These are phyloP conservation scores for Puccinia horiana DNA, from an alignment of 1,284 basidiomycete genomes.

Conservation along the genomic window DNA sequence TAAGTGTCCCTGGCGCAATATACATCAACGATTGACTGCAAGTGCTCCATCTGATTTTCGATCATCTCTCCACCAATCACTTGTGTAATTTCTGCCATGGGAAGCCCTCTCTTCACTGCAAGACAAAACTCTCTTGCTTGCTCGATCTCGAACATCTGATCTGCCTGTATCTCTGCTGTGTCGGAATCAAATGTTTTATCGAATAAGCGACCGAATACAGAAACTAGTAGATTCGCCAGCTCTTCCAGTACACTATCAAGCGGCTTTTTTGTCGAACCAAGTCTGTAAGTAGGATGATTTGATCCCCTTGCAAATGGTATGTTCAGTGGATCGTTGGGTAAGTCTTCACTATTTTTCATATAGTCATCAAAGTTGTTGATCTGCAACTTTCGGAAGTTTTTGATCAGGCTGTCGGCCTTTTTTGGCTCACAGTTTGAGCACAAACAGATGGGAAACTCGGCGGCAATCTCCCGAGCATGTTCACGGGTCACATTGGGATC, in stretches of 20 bases:
- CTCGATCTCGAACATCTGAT: neutral
- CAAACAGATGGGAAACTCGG: neutral
- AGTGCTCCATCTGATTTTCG: neutral
- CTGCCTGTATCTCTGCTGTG: neutral
- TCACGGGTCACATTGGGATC: neutral
- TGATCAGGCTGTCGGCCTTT: neutral
- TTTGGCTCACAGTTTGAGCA: neutral
- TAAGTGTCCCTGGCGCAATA: neutral
- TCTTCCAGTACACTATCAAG: neutral
- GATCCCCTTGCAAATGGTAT: neutral
- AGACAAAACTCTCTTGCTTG: neutral
- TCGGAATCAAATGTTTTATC: neutral
- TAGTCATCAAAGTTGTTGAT: neutral
- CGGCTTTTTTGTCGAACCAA: neutral
- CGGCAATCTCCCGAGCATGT: too few species aligned
- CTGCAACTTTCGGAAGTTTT: neutral
- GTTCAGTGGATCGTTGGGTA: neutral
- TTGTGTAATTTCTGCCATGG: neutral
- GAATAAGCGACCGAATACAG: neutral
- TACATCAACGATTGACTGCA: neutral
- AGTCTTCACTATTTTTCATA: neutral
- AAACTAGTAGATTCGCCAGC: neutral
- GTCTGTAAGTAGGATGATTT: neutral
- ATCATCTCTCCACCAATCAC: neutral
- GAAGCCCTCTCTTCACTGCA: neutral